Evolutionary conservation across 805 yeast genomes (phyloP), one percentile per base, ranked within the genome.

Genomic region (Candida fluviatilis): DNA sequence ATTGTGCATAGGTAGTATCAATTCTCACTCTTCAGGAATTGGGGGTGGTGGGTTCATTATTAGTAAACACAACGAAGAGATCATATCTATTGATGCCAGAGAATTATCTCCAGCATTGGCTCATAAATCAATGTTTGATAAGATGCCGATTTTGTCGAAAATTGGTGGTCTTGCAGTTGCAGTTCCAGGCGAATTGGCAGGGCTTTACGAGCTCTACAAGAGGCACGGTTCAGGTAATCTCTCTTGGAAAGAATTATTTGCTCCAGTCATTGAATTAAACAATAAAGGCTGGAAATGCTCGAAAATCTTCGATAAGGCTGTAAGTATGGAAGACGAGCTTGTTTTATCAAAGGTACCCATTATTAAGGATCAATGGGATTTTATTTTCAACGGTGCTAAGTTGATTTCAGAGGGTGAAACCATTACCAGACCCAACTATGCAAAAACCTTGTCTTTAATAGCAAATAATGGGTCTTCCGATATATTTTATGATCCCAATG

Each of bases 121-220:
- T 3, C 64, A 66, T 49, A 75, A 76, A 45, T 68, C 80, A 46
- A 88, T 90, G 95, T 89, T 65, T 46, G 60, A 55, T 7, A 55
- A 63, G 18, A 64, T 66, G 12, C 76, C 75, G 8, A 39, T 59
- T 23, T 57, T 73, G 11, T 73, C 95, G 0, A 75, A 76, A 47
- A 62, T 80, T 14, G 97, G 96, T 3, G 99, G 97, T 0, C 63
- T 88, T n/a, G 87, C 96, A 0, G 78, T 81, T 7, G 98, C 79
- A 1, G 77, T 84, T 14, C 99, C 99, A 0, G 99, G 99, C 8
- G 98, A 91, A 57, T 51, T 91, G 34, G 80, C 80, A 42, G 99
- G 97, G 0, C 64, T 89, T n/a, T 78, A 83, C 50, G 74, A 69
- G 31, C 63, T 91, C 28, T 77, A 62, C 57, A 47, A 59, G 21